phyloP scores from a whole-genome alignment of 2,329 filamentous ascomycete genomes.

The Chaetomiaceae sp. region DNA sequence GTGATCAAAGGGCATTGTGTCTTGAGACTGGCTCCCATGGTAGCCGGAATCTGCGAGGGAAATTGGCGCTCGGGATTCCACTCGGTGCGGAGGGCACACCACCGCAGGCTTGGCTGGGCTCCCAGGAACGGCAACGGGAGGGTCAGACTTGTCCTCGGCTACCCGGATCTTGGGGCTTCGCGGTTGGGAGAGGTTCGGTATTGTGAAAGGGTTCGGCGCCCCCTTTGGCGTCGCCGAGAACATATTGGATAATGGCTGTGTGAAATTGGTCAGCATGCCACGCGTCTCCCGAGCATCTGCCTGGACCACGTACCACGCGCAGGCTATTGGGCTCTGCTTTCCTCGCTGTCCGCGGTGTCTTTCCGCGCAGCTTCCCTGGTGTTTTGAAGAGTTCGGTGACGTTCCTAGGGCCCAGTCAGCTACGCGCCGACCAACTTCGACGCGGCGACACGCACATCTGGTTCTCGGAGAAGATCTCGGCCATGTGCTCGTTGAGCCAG shows the following conservation, averaged over 20 bases:
- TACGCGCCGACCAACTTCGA: not conserved
- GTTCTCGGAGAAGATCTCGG: slow-evolving; percentile 81
- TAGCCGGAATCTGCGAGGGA: slow-evolving; percentile 62
- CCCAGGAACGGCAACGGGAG: slow-evolving; percentile 31
- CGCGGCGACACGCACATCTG: slow-evolving; percentile 63
- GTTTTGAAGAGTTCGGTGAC: slow-evolving; percentile 96
- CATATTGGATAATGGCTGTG: slow-evolving; percentile 56
- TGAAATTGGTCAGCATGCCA: slow-evolving; percentile 13
- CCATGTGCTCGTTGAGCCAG: slow-evolving; percentile 99
- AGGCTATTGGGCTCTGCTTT: slow-evolving; percentile 55
- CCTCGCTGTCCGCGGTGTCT: slow-evolving; percentile 68
- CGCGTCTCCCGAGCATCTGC: not conserved
- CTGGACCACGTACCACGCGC: slow-evolving; percentile 57
- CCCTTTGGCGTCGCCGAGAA: slow-evolving; percentile 54
- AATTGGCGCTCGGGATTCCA: slow-evolving; percentile 26
- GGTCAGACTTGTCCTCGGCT: slow-evolving; percentile 46
- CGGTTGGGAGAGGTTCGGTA: slow-evolving; percentile 43
- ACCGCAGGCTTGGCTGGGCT: slow-evolving; percentile 34
- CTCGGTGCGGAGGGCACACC: slow-evolving; percentile 30
- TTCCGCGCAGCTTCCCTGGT: slow-evolving; percentile 75
- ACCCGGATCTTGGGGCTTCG: slow-evolving; percentile 57
- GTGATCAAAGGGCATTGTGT: slow-evolving; percentile 43
- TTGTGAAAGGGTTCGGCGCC: slow-evolving; percentile 51
- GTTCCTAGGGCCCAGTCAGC: slow-evolving; percentile 53
- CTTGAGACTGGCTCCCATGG: slow-evolving; percentile 61